Percentiles rank a stretch among this genome's conserved stretches.
phyloP scores from a whole-genome alignment of 2,329 filamentous ascomycete genomes.

The Penicillium nordicum region DNA sequence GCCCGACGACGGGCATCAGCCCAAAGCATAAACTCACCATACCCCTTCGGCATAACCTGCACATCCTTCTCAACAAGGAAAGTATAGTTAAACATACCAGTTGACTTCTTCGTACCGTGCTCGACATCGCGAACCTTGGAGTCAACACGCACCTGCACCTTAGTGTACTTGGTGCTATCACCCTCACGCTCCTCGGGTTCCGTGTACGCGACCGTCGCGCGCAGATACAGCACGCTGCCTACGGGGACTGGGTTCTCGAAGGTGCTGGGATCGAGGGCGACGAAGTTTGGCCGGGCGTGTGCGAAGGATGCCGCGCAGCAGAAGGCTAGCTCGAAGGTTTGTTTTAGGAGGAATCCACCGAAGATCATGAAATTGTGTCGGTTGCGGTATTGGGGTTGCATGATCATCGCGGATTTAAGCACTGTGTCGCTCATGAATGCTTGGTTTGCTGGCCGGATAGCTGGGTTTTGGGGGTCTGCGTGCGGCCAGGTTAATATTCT shows the following conservation, averaged over 20 bases:
- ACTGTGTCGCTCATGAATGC: constrained; percentile 61
- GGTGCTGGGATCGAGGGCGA: constrained; percentile 69
- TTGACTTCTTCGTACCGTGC: constrained; percentile 64
- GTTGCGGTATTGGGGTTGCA: constrained; percentile 71
- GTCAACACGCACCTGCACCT: constrained; percentile 68
- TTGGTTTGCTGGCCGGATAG: constrained; percentile 56
- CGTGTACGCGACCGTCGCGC: constrained; percentile 68
- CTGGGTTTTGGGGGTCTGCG: constrained; percentile 53
- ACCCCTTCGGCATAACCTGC: constrained; percentile 62
- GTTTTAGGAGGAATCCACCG: constrained; percentile 69
- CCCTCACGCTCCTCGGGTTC: constrained; percentile 54
- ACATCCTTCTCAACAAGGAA: constrained; percentile 64
- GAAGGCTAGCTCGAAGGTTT: constrained; percentile 73
- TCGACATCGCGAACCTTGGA: constrained; percentile 70
- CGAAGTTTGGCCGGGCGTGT: constrained; percentile 66
- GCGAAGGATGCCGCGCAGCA: constrained; percentile 70
- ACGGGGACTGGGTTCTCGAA: constrained; percentile 74
- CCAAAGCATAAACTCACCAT: constrained; percentile 64
- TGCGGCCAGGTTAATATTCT: constrained; percentile 11
- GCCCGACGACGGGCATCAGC: constrained; percentile 59
- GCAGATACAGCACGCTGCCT: constrained; percentile 70
- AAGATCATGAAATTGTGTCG: constrained; percentile 76
- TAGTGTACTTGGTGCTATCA: constrained; percentile 51
- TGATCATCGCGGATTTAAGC: constrained; percentile 66
- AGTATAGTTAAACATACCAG: constrained; percentile 74